These are phyloP conservation scores for Senna siamea DNA, from an alignment of 306 rosid genomes.

Conservation along the genomic window DNA sequence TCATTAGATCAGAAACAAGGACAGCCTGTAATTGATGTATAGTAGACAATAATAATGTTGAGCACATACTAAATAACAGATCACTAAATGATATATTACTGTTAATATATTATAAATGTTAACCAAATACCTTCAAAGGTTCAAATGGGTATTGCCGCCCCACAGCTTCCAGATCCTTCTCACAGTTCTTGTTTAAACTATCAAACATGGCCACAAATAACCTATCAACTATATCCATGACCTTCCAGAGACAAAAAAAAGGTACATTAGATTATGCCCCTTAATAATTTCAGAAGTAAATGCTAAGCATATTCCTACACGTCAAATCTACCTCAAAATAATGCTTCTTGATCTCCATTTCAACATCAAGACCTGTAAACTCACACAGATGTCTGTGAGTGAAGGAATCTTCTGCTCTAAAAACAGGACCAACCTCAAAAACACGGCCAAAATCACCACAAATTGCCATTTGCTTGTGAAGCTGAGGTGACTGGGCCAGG, in stretches of 20 bases:
- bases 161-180: conserved; percentile 80
- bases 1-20: conserved; percentile 40
- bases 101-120: background rate
- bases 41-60: background rate
- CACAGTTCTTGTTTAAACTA: conserved; percentile 64
- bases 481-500: conserved; percentile 97
- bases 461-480: conserved; percentile 94
- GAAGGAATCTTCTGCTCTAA: conserved; percentile 85
- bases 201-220: conserved; percentile 82
- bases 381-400: conserved; percentile 96
- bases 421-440: conserved; percentile 89
- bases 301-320: background rate
- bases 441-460: conserved; percentile 87
- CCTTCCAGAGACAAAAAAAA: conserved; percentile 54
- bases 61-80: conserved; percentile 1
- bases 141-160: conserved; percentile 81
- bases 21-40: background rate
- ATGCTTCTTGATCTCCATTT: conserved; percentile 83
- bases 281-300: conserved; percentile 29
- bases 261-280: conserved; percentile 15
- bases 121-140: conserved; percentile 79
- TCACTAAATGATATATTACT: conserved; percentile 7
- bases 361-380: conserved; percentile 92
- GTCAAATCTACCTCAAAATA: conserved; percentile 75
- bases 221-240: conserved; percentile 77